Percentiles rank a stretch among this genome's conserved stretches.
Conservation (phyloP, 495 filamentous ascomycete genomes). For the Lophiotrema nucula region DNA sequence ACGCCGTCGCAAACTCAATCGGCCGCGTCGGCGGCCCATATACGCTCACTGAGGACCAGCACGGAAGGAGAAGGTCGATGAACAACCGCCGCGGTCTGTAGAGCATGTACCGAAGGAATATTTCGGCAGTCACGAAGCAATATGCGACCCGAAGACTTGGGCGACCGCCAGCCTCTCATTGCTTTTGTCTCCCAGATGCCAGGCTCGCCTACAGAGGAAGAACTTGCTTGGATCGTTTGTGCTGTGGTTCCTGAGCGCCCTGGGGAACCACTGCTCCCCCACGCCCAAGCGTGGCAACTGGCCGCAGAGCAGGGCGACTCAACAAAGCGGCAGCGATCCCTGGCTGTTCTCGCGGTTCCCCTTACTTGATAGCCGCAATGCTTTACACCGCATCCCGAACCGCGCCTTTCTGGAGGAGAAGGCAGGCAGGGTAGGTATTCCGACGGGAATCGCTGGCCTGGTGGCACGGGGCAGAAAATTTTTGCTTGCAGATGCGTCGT, state of each 20-base stretch:
- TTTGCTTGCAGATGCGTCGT: conserved; percentile 12
- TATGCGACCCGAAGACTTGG: conserved; percentile 27
- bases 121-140: conserved; percentile 18
- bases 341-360: too few species aligned
- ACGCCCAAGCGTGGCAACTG: conserved; percentile 12
- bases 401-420: neutral
- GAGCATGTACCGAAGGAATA: conserved; percentile 4
- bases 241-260: conserved; percentile 26
- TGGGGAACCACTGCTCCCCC: conserved; percentile 8
- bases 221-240: conserved; percentile 22
- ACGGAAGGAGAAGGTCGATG: neutral
- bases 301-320: neutral
- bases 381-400: neutral
- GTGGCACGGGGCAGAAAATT: conserved; percentile 23
- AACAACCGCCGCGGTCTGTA: neutral
- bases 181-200: conserved; percentile 33
- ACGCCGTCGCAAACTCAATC: conserved; percentile 1
- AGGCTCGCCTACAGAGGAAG: conserved; percentile 17
- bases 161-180: conserved; percentile 33
- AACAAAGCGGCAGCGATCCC: neutral
- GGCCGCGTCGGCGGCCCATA: neutral
- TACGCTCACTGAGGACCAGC: neutral
- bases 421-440: neutral
- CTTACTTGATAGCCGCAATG: too few species aligned
- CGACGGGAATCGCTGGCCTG: neutral